Evolutionary conservation across 441 rosid species (phyloP).

Genomic region (Raphanus hybrid): DNA sequence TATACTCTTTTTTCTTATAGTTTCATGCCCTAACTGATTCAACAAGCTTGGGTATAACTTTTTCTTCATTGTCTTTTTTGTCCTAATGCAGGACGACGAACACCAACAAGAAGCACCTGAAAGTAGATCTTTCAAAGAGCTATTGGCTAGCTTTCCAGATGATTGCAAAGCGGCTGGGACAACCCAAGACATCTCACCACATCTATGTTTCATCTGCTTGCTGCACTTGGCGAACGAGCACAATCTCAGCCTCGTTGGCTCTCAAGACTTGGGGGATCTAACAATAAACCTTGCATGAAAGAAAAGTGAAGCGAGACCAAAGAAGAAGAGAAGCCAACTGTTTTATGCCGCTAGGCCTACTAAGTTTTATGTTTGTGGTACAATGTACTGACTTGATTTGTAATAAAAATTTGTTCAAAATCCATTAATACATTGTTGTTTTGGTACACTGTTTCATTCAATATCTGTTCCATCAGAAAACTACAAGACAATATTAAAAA

Average conservation of each 20-base stretch:
- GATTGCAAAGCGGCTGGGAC: slow-evolving; percentile 75
- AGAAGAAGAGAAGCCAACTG: slow-evolving; percentile 8
- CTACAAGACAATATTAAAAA: slow-evolving; percentile 4
- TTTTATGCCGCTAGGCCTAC: slow-evolving; percentile 8
- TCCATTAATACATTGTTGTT: slow-evolving; percentile 17
- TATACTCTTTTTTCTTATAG: neutral
- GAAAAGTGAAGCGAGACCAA: slow-evolving; percentile 4
- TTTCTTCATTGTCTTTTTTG: neutral
- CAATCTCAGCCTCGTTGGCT: slow-evolving; percentile 63
- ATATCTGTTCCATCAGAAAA: slow-evolving; percentile 19
- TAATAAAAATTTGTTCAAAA: slow-evolving; percentile 22
- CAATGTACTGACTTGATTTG: slow-evolving; percentile 10
- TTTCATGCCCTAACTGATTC: neutral
- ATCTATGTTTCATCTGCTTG: slow-evolving; percentile 89
- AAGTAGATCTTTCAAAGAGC: slow-evolving; percentile 66
- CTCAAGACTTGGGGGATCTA: slow-evolving; percentile 68
- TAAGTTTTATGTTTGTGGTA: slow-evolving; percentile 21
- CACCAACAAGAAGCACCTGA: slow-evolving; percentile 43
- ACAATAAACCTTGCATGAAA: slow-evolving; percentile 50
- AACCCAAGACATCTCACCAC: slow-evolving; percentile 77
- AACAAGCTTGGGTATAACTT: neutral
- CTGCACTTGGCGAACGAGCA: slow-evolving; percentile 96
- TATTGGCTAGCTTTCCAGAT: slow-evolving; percentile 69
- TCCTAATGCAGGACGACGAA: slow-evolving; percentile 36
- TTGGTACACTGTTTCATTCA: slow-evolving; percentile 17